Base-by-base conservation (phyloP, 352 stramenopile genomes). In the Globisporangium sylvaticum region DNA sequence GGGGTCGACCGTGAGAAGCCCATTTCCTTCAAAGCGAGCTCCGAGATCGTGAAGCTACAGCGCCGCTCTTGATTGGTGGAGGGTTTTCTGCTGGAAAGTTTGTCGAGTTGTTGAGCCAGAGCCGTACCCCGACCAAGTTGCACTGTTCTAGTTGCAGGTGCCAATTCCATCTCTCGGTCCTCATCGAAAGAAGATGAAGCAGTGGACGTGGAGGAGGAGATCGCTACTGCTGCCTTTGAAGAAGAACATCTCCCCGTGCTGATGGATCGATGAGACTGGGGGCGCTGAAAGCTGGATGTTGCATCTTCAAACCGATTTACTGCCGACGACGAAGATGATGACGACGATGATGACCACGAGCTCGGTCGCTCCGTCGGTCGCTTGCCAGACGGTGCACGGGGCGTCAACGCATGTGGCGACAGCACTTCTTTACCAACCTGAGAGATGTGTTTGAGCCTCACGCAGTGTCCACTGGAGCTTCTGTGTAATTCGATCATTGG, bases 41-140 rank as follows among this genome's bases (percentile, higher is more conserved):
- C 75, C 3, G 80, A 82, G 62, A 90, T 87, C 20, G 79, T 83
- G 55, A 89, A 90, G 52, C 82, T 90, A 58, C 76, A 84, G n/a
- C 82, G 78, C 46, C 80, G 71, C 25, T 88, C 76, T 37, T 87
- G 66, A 12, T 64, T 71, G 32, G 24, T 58, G 4, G 55, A 73
- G 54, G 37, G 74, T 52, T 74, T 79, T 31, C 59, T 52, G 37
- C 46, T 53, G 32, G 31, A 62, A 20, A 44, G 52, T 1, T 37
- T 62, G 3, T 24, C 24, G 3, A 20, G 31, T 9, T 67, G 62
- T 29, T 15, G 22, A 15, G 39, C 4, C 2, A 37, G 12, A 22
- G 27, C 15, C 22, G 27, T 48, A 9, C 22, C 32, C 20, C 14
- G 24, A 27, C 54, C 24, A 18, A 54, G 48, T 3, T 27, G 9